Percentiles rank a stretch among this genome's conserved stretches.
phyloP scores from a whole-genome alignment of 2,329 filamentous ascomycete genomes.

The Arthrobotrys iridis region DNA sequence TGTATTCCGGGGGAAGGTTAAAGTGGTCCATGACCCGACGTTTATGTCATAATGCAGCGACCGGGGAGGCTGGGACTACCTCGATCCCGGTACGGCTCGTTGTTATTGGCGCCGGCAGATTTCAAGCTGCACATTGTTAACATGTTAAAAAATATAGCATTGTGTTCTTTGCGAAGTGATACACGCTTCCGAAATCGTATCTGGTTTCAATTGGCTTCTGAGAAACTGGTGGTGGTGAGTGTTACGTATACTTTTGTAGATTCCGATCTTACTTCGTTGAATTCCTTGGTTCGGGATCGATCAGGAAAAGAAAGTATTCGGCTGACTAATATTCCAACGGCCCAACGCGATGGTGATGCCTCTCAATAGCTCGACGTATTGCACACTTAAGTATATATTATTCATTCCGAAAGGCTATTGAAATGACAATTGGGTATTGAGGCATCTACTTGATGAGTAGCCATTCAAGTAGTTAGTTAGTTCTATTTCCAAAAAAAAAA shows the following conservation, averaged over 20 bases:
- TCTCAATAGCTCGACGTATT: no score
- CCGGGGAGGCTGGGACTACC: slow-evolving; percentile 4
- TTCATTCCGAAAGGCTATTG: no score
- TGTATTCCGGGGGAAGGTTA: no score
- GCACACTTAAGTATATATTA: no score
- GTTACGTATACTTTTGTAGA: slow-evolving; percentile 11
- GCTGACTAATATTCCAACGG: background rate
- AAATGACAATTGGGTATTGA: no score
- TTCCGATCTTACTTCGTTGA: background rate
- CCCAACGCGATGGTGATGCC: background rate
- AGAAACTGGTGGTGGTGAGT: background rate
- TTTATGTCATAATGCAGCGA: slow-evolving; percentile 19
- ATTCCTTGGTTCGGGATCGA: background rate
- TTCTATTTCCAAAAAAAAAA: background rate
- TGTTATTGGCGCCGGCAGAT: background rate
- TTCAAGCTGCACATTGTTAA: no score
- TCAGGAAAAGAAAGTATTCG: background rate
- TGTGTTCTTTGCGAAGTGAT: no score
- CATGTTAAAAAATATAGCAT: no score
- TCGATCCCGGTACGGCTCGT: no score
- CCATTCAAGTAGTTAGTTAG: no score
- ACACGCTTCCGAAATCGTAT: no score
- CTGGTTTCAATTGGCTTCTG: background rate
- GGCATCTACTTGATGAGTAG: no score
- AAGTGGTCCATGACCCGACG: background rate